phyloP scores from a whole-genome alignment of 2,329 filamentous ascomycete genomes.

The Dendryphion nanum region DNA sequence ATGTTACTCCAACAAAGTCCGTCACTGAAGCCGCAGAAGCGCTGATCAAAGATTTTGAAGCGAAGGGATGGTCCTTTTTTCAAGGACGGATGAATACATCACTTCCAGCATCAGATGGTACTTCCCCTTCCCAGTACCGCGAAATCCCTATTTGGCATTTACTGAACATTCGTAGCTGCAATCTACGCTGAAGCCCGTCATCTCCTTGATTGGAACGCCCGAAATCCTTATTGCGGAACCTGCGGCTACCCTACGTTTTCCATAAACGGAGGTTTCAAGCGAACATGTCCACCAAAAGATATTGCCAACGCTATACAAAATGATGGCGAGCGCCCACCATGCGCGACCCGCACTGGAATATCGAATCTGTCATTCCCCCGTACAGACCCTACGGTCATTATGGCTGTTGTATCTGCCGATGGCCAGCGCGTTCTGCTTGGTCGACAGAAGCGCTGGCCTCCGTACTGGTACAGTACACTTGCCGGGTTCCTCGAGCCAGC shows the following conservation, averaged over 20 bases:
- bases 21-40: constrained; percentile 61
- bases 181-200: constrained; percentile 88
- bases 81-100: constrained; percentile 64
- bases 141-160: not conserved
- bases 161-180: too few species aligned
- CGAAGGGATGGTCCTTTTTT: constrained; percentile 63
- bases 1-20: constrained; percentile 72
- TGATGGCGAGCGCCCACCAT: constrained; percentile 64
- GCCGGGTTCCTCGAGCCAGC: constrained; percentile 54
- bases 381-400: constrained; percentile 93
- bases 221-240: constrained; percentile 87
- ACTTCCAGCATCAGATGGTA: constrained; percentile 62
- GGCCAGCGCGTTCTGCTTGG: constrained; percentile 78
- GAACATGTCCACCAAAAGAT: constrained; percentile 73
- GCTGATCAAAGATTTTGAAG: constrained; percentile 60
- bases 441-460: constrained; percentile 78
- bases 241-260: constrained; percentile 83
- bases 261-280: constrained; percentile 76
- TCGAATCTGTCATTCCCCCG: constrained; percentile 91
- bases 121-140: constrained; percentile 12
- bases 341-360: constrained; percentile 77
- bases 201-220: constrained; percentile 88
- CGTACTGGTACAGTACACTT: constrained; percentile 85
- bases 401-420: constrained; percentile 82
- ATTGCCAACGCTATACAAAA: constrained; percentile 46